Base-by-base conservation (phyloP, 2,329 filamentous ascomycete genomes). In the Colletotrichum echinochloae region DNA sequence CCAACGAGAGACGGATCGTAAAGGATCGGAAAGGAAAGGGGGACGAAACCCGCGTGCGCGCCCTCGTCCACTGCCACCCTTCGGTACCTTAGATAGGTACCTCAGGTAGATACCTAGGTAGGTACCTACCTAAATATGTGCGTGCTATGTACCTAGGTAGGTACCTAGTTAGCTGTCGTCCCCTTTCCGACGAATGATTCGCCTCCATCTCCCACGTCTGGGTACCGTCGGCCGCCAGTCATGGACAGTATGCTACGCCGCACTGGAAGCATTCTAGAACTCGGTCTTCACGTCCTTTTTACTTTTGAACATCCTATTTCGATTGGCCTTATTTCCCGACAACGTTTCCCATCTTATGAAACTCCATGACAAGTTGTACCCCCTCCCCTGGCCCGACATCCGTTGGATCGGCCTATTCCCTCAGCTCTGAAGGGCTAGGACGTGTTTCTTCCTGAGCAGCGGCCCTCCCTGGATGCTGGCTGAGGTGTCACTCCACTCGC, bases 371-470 rank as follows among this genome's bases (percentile, higher is more conserved):
- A 65, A 65, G n/a, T n/a, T n/a, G n/a, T n/a, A n/a, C n/a, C n/a
- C n/a, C n/a, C n/a, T n/a, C 4, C 48, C 12, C 18, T 12, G 46
- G 46, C 23, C 48, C 46, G 26, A 65, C 33, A 52, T 49, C 48
- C 55, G 55, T 26, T 49, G 46, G 12, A 54, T 55, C 62, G 61
- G 48, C 61, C 37, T 66, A 11, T 46, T 65, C 35, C 52, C 44
- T 11, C 51, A 18, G n/a, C 26, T 33, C 51, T 63, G 55, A 44
- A 59, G 44, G 30, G 68, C 57, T 59, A 51, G 68, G 52, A 63
- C 64, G 35, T 71, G 68, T 68, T 68, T 71, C 68, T 71, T 67
- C 37, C 55, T 54, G 28, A 68, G 51, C 65, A 71, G 52, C 68
- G 68, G 46, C 64, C 57, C 52, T 70, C 67, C 68, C 68, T 71